Base-by-base conservation (phyloP, 768 basidiomycete genomes). In the Cubamyces sp. region DNA sequence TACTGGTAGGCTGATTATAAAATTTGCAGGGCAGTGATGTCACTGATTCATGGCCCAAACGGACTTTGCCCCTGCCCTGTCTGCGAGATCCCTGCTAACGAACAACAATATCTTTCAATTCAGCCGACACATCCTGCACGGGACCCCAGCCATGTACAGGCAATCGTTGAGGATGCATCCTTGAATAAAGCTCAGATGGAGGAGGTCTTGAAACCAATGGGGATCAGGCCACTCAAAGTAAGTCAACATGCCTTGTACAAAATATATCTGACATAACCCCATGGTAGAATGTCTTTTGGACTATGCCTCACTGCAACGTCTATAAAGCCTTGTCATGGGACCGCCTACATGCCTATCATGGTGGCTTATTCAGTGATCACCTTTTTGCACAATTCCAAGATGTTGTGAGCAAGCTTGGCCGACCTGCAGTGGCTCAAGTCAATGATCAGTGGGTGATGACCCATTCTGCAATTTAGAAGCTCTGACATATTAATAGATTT, bases 271-370 rank as follows among this genome's bases (percentile, higher is more conserved):
- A 3, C 7, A 15, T 21, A 4, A 23, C 28, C 26, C 34, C 3
- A 28, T 26, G 15, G 8, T 1, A 64, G 63, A 58, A 53, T 41
- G 53, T 54, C 8, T 64, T 64, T 47, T 54, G 57, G 57, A 60
- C 42, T 21, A 21, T 64, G 2, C 50, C 52, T 0, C 6, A 54
- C 45, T 39, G 58, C 45, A 49, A 65, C 53, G 52, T 43, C 16
- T 55, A 63, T 60, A 40, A 39, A 26, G 64, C 64, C 18, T 53
- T 64, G 5, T 64, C 62, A 26, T 67, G 30, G 12, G 66, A 67
- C 52, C 3, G 52, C 9, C 52, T 67, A 0, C 66, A 67, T 55
- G 57, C 60, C 18, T 61, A 61, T 41, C 54, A 67, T 43, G 48
- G 28, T 23, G 66, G 66, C 11, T 16, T 64, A 8, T 67, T 55